Evolutionary conservation across 345 rosid species (phyloP).

Genomic region (Brassica cretica): DNA sequence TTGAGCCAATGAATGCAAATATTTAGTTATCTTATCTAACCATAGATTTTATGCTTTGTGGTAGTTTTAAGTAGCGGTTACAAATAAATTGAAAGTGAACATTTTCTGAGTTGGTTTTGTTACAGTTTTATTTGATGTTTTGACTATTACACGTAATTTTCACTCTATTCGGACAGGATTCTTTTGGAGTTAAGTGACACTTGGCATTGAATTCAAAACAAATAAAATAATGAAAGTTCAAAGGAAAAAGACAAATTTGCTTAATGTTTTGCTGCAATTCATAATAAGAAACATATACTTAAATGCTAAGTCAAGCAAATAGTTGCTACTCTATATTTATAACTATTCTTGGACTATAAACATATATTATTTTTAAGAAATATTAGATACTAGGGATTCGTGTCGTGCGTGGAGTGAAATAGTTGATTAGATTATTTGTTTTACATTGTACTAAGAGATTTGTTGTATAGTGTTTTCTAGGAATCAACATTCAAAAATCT

Average conservation of each 20-base stretch:
- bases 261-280: slow-evolving; percentile 1
- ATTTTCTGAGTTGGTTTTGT: neutral
- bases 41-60: neutral
- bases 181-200: slow-evolving; percentile 6
- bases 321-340: too few relatives aligned
- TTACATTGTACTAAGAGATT: too few relatives aligned
- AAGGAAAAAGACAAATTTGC: neutral
- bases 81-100: neutral
- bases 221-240: neutral
- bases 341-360: slow-evolving; percentile 6
- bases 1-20: neutral
- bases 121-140: neutral
- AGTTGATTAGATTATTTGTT: too few relatives aligned
- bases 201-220: neutral
- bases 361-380: neutral
- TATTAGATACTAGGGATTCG: neutral
- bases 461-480: too few relatives aligned
- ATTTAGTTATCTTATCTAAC: neutral
- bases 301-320: neutral
- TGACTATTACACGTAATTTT: neutral
- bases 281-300: neutral
- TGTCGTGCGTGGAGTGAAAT: too few relatives aligned
- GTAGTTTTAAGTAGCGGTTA: slow-evolving; percentile 8
- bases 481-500: too few relatives aligned
- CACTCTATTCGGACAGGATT: slow-evolving; percentile 7